Evolutionary conservation across 305 asterid genomes (phyloP).

Genomic region (Andrographis paniculata): DNA sequence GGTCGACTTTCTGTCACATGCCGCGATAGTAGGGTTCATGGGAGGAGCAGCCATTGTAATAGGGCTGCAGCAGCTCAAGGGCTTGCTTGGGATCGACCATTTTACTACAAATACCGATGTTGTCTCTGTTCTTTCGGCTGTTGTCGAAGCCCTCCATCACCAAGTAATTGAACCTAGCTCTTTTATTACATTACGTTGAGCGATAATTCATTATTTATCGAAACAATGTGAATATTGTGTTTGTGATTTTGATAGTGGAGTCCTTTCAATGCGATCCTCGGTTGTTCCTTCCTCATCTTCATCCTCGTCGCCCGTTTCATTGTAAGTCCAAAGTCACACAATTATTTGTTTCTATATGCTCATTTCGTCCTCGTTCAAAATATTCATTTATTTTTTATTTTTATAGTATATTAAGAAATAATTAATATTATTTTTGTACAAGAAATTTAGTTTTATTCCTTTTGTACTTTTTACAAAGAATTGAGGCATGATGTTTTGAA

Average conservation of each 20-base stretch:
- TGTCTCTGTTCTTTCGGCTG: conserved; percentile 65
- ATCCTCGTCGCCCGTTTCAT: conserved; percentile 50
- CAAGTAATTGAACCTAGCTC: conserved; percentile 20
- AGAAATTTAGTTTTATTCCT: too few species aligned
- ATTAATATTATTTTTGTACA: too few species aligned
- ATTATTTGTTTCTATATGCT: too few species aligned
- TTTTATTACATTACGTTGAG: too few species aligned
- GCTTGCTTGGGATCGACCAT: conserved; percentile 67
- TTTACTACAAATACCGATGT: conserved; percentile 73
- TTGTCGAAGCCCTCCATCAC: conserved; percentile 58
- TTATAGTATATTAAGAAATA: too few species aligned
- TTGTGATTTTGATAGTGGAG: conserved; percentile 39
- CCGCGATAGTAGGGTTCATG: conserved; percentile 97
- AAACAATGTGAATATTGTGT: too few species aligned
- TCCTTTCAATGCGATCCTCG: conserved; percentile 64
- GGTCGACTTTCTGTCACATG: conserved; percentile 91
- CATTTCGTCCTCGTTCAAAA: too few species aligned
- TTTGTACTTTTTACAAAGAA: too few species aligned
- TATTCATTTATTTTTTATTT: too few species aligned
- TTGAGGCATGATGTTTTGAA: too few species aligned
- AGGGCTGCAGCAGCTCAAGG: conserved; percentile 63
- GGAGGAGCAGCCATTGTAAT: conserved; percentile 95
- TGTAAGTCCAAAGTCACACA: conserved; percentile 38
- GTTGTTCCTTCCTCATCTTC: conserved; percentile 80
- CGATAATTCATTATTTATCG: too few species aligned